These are phyloP conservation scores for Macrolepiota albuminosa DNA, from an alignment of 768 basidiomycete genomes.

Conservation along the genomic window DNA sequence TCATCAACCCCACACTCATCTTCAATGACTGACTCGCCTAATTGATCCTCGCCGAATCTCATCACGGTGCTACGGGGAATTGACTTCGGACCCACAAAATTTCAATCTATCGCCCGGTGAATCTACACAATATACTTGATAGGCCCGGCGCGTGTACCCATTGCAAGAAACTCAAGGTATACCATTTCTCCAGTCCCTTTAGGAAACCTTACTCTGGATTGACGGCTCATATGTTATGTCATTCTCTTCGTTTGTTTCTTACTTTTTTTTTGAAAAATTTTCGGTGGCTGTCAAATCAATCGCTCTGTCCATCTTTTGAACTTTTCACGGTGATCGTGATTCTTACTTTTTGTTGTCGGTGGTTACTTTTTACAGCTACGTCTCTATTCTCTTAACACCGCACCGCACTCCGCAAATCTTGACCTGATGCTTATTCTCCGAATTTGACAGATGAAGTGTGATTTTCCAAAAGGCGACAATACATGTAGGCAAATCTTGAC, in stretches of 20 bases:
- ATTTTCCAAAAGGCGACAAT: constrained; percentile 65
- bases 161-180: constrained; percentile 85
- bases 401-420: background rate
- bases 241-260: constrained; percentile 2
- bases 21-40: background rate
- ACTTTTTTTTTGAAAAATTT: constrained; percentile 5
- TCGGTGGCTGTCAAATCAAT: constrained; percentile 9
- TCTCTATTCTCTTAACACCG: background rate
- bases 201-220: constrained; percentile 8
- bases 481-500: constrained; percentile 48
- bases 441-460: constrained; percentile 75
- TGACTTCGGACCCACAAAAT: constrained; percentile 9
- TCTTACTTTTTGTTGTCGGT: constrained; percentile 7
- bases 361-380: background rate
- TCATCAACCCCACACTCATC: background rate
- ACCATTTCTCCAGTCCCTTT: constrained; percentile 18
- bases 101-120: constrained; percentile 1
- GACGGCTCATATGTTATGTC: constrained; percentile 13
- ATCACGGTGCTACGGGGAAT: background rate
- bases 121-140: constrained; percentile 6
- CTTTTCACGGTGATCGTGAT: constrained; percentile 11
- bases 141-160: constrained; percentile 82
- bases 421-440: background rate
- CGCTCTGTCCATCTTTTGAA: constrained; percentile 13
- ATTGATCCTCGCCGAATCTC: background rate